phyloP scores from a whole-genome alignment of 225 moss, liverwort and hornwort genomes.

The Sphagnum contortum region DNA sequence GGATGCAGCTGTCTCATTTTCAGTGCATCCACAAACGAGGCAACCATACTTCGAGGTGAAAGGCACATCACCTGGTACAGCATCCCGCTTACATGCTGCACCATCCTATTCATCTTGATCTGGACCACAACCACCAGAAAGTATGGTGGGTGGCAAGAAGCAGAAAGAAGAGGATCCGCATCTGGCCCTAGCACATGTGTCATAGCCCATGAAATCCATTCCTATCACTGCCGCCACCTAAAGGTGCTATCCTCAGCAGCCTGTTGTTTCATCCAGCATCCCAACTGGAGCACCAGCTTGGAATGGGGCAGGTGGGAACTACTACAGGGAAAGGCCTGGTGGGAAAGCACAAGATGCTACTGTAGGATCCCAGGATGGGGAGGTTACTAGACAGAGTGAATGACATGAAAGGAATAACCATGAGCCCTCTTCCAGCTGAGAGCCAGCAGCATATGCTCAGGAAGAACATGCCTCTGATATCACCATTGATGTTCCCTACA shows the following conservation, averaged over 20 bases:
- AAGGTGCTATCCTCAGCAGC: constrained; percentile 39
- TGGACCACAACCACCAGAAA: constrained; percentile 80
- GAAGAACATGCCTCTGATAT: constrained; percentile 8
- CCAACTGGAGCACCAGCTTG: constrained; percentile 59
- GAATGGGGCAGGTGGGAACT: constrained; percentile 63
- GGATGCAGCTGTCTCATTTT: constrained; percentile 79
- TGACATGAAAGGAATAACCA: constrained; percentile 48
- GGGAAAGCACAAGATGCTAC: constrained; percentile 58
- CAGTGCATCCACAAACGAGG: constrained; percentile 73
- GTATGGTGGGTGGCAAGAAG: constrained; percentile 71
- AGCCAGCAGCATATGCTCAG: constrained; percentile 24
- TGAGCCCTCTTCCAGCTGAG: constrained; percentile 34
- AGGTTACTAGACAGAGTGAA: constrained; percentile 47
- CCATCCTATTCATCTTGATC: constrained; percentile 68
- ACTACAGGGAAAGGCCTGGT: constrained; percentile 63
- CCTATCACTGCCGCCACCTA: constrained; percentile 66
- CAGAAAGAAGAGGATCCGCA: constrained; percentile 87
- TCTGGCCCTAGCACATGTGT: constrained; percentile 56
- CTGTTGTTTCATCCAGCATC: constrained; percentile 52
- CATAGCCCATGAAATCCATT: constrained; percentile 68
- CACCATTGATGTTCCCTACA: constrained; percentile 34
- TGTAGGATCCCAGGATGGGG: constrained; percentile 44
- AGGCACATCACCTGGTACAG: constrained; percentile 67
- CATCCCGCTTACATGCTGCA: constrained; percentile 50
- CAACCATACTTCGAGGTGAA: constrained; percentile 70